Evolutionary conservation across 2,329 filamentous ascomycete genomes (phyloP).

Genomic region (Dothideomycetes sp.): DNA sequence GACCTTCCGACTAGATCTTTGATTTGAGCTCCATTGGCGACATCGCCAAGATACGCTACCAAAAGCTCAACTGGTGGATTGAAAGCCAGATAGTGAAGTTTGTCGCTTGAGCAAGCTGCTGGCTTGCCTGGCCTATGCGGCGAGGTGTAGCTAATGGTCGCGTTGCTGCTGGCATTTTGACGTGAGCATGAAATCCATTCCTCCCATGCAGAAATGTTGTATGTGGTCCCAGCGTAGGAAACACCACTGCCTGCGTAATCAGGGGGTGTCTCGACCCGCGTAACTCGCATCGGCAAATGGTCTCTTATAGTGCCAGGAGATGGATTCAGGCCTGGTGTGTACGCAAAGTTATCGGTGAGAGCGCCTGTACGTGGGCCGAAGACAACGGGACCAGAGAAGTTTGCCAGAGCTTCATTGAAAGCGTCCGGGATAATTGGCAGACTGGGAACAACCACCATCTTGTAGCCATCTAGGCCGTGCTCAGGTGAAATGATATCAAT

Average conservation of each 20-base stretch:
- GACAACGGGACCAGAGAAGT: slow-evolving; percentile 11
- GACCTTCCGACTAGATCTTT: slow-evolving; percentile 11
- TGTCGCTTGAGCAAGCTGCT: slow-evolving; percentile 12
- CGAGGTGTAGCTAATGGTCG: slow-evolving; percentile 12
- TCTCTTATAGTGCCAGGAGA: slow-evolving; percentile 10
- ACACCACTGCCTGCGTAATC: slow-evolving; percentile 13
- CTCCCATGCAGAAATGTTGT: slow-evolving; percentile 13
- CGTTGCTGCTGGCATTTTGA: slow-evolving; percentile 10
- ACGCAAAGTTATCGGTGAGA: slow-evolving; percentile 13
- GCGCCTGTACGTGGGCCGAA: slow-evolving; percentile 14
- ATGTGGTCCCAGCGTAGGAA: slow-evolving; percentile 10
- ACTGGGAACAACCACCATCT: slow-evolving; percentile 14
- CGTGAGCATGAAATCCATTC: slow-evolving; percentile 12
- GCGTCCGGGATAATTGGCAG: slow-evolving; percentile 13
- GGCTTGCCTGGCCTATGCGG: slow-evolving; percentile 12
- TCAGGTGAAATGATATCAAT: slow-evolving; percentile 15
- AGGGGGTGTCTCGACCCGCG: slow-evolving; percentile 13
- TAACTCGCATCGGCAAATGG: slow-evolving; percentile 13
- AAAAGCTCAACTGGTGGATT: slow-evolving; percentile 13
- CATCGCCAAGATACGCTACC: slow-evolving; percentile 13
- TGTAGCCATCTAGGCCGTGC: slow-evolving; percentile 12
- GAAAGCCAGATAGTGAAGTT: slow-evolving; percentile 14
- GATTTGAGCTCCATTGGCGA: slow-evolving; percentile 11
- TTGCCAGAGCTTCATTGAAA: slow-evolving; percentile 10
- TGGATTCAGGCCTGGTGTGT: slow-evolving; percentile 12